Base-by-base conservation (phyloP, 345 rosid genomes). In the Citrus inodora region DNA sequence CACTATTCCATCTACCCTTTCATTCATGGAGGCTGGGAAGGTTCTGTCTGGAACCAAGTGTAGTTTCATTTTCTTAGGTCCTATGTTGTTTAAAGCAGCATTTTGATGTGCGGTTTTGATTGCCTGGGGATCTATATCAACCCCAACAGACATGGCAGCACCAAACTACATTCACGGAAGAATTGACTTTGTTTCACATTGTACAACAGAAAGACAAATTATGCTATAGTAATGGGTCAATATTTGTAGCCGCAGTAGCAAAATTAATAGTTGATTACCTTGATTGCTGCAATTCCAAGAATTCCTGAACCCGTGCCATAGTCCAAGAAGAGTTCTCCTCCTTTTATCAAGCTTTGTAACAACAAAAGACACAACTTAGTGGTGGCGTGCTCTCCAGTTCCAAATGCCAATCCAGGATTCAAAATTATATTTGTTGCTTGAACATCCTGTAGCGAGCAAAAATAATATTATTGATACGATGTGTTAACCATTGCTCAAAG, bases 261-360 rank as follows among this genome's bases (percentile, higher is more conserved):
- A 53, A 53, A 1, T 17, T 17, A 53, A 53, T 17, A 4, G 58
- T 53, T 66, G 25, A 76, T 62, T 78, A 95, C 98, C 97, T 90
- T 93, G 64, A 92, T 88, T 61, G 96, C 98, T 70, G 98, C 97
- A 70, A 93, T 92, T 75, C 94, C 95, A 67, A 95, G 93, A 83
- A 95, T 80, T 46, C 98, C 98, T 17, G 98, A 93, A 75, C 98
- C 97, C 32, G 98, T 95, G 79, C 98, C 98, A 59, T 95, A 93
- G 83, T 95, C 97, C 67, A 93, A 87, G 87, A 95, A 81, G 71
- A 35, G 46, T 80, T 95, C 98, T 81, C 93, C 94, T 46, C 94
- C 98, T 82, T 85, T 91, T 51, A 95, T 87, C 86, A 85, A 82
- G 70, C 86, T 60, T 48, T 46, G 82, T 73, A 95, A 90, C 71